Conservation (phyloP, 2,329 filamentous ascomycete species). For the Sporothrix curviconia region DNA sequence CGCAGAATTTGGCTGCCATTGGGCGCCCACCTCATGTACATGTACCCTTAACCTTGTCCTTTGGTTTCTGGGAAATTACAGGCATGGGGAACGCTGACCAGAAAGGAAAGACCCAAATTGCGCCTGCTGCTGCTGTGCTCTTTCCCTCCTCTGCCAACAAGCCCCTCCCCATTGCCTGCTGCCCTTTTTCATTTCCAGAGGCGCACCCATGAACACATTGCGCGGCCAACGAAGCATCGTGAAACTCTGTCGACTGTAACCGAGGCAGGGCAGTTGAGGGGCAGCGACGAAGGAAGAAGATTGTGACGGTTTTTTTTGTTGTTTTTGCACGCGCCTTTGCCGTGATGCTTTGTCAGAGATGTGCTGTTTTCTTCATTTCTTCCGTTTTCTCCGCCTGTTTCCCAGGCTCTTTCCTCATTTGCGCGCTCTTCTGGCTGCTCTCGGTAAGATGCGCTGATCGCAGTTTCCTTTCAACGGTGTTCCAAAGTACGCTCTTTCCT, state of each 20-base stretch:
- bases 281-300: no score
- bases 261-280: background rate
- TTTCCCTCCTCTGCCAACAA: background rate
- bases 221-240: no score
- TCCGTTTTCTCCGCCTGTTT: no score
- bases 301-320: no score
- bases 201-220: no score
- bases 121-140: background rate
- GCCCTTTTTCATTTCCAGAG: background rate
- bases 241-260: background rate
- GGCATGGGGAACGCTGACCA: no score
- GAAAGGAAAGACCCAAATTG: background rate
- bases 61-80: slow-evolving; percentile 10
- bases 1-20: background rate
- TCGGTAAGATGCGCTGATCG: background rate
- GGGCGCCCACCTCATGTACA: background rate
- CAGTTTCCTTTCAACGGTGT: background rate
- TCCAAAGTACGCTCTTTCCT: no score
- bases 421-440: background rate
- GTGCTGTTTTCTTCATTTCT: no score
- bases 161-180: background rate
- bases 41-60: background rate
- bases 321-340: no score
- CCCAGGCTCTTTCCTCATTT: no score
- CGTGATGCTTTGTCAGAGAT: no score